Evolutionary conservation across 331 rosid genomes (phyloP).

Genomic region (Malus hybrid): DNA sequence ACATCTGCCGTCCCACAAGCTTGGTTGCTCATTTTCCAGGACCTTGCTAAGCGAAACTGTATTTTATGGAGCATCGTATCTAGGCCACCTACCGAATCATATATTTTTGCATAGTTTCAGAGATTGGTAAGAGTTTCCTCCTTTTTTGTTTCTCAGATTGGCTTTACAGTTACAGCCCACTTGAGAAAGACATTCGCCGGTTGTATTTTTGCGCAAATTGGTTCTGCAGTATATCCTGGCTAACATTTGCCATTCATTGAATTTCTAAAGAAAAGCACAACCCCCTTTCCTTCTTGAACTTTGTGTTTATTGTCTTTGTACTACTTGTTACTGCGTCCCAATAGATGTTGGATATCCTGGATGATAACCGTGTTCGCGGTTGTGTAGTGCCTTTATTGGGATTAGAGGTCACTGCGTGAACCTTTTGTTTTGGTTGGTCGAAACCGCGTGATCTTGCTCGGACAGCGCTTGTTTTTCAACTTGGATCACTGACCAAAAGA

Average conservation of each 20-base stretch:
- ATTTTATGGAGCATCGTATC: conserved; percentile 8
- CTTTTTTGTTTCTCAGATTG: not conserved
- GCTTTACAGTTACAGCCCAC: conserved; percentile 14
- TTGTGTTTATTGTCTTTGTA: not conserved
- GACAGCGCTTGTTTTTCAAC: no score
- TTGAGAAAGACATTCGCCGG: conserved; percentile 27
- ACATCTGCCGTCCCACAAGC: conserved; percentile 12
- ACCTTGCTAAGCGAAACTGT: not conserved
- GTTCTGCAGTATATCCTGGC: conserved; percentile 42
- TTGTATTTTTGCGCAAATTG: conserved; percentile 51
- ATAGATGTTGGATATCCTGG: not conserved
- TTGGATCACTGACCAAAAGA: no score
- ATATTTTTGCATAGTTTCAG: conserved; percentile 6
- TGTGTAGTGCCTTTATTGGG: not conserved
- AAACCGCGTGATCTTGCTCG: not conserved
- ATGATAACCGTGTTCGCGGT: not conserved
- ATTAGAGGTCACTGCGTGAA: not conserved
- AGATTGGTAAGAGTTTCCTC: conserved; percentile 37
- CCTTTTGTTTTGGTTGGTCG: not conserved
- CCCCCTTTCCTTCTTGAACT: not conserved
- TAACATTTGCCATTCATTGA: conserved; percentile 7
- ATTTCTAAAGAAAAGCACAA: not conserved
- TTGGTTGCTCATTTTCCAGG: not conserved
- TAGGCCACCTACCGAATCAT: not conserved
- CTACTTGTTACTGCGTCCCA: not conserved